Evolutionary conservation across 768 basidiomycete genomes (phyloP), one percentile per base, ranked within the genome.

Genomic region (Trametes maxima): DNA sequence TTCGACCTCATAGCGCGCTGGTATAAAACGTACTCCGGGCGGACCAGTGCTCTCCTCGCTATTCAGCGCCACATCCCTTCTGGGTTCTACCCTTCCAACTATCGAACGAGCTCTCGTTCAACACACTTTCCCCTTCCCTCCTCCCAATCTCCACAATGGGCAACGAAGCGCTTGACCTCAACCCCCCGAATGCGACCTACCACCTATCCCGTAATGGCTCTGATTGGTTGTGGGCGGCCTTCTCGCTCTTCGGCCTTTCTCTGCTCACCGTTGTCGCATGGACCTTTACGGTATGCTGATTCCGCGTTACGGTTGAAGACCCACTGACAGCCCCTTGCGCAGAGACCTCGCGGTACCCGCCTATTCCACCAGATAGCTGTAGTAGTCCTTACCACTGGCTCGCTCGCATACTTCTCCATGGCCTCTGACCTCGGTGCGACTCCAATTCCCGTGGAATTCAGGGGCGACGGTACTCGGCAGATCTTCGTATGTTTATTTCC

Each of bases 181-280:
- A 79, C 65, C 78, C 78, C 0, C 74, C 77, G 6, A 70, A 60
- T 6, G 77, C 77, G 13, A 66, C 71, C 8, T 59, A 58, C 55
- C 76, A 80, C 69, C 79, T 84, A 69, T 78, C 78, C 54, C 74
- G 67, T 13, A 65, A 71, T 62, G 82, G 77, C 3, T 82, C 82
- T 0, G 76, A 83, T 69, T 85, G 80, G 80, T 69, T 81, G 13
- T 86, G 82, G 82, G 77, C 82, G 0, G 82, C 81, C 17, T 83
- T 84, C 63, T 76, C 81, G 10, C 39, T 84, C 62, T 82, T 85
- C 78, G 67, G 76, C 3, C 13, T 80, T 4, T 75, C 75, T 19
- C 78, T 80, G 63, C 54, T 83, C 37, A 52, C 68, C 46, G 66
- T 76, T 48, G 57, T 81, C 21, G 70, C 59, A 36, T 80, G 77